These are phyloP conservation scores for Solanum corneliomulleri DNA, from an alignment of 257 asterid genomes.

Conservation along the genomic window DNA sequence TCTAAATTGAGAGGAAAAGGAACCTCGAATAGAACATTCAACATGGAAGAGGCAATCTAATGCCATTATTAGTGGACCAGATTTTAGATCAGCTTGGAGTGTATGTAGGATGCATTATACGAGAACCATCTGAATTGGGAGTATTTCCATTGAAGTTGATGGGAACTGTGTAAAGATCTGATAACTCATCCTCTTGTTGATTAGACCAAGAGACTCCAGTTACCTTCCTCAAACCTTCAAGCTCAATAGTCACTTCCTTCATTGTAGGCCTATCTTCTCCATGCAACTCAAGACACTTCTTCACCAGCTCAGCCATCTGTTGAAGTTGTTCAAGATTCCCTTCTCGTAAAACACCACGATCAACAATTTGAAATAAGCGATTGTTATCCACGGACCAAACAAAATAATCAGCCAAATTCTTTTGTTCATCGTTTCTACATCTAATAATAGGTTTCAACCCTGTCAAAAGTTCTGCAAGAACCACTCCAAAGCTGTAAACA, in stretches of 20 bases:
- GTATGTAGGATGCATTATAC: not conserved
- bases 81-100: not conserved
- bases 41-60: not conserved
- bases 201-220: not conserved
- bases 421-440: too few species aligned
- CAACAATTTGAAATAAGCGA: too few species aligned
- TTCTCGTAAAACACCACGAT: not conserved
- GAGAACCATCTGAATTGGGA: not conserved
- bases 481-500: too few species aligned
- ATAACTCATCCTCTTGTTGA: not conserved
- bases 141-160: not conserved
- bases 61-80: not conserved
- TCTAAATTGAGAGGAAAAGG: not conserved
- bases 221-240: not conserved
- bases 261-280: not conserved
- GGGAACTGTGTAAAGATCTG: not conserved
- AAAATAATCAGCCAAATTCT: too few species aligned
- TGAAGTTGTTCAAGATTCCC: not conserved
- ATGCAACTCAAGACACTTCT: not conserved
- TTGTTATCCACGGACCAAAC: too few species aligned
- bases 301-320: not conserved
- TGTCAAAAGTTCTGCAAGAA: too few species aligned
- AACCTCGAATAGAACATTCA: not conserved
- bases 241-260: not conserved
- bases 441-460: too few species aligned